Percentiles rank a stretch among this genome's conserved stretches.
Conservation (phyloP, 1,284 basidiomycete species). For the Coniferiporia weirii region DNA sequence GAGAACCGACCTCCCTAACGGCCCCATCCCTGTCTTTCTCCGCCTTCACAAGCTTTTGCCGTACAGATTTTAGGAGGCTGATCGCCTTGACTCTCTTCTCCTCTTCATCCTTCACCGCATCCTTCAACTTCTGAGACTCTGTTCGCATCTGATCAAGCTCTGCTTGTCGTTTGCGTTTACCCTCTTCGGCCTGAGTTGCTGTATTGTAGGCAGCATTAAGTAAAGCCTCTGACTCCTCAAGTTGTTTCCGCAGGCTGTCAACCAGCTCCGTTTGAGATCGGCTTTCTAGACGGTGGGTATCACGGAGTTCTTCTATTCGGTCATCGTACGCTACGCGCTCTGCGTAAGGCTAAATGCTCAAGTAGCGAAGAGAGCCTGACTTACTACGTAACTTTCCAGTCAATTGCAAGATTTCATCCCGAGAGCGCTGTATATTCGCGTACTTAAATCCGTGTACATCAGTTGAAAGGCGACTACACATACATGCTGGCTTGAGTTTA, state of each 20-base stretch:
- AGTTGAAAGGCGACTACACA: slow-evolving; percentile 19
- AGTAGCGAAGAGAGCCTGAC: slow-evolving; percentile 24
- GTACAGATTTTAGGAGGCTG: slow-evolving; percentile 78
- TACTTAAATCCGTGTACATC: background rate
- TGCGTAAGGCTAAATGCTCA: background rate
- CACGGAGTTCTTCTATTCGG: slow-evolving; percentile 76
- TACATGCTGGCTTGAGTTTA: slow-evolving; percentile 68
- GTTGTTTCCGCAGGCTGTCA: slow-evolving; percentile 61
- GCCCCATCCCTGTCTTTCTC: slow-evolving; percentile 88
- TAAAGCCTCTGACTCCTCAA: slow-evolving; percentile 65
- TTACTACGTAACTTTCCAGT: slow-evolving; percentile 67
- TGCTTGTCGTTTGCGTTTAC: slow-evolving; percentile 41
- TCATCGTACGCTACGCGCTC: slow-evolving; percentile 69
- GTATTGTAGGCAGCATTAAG: slow-evolving; percentile 50
- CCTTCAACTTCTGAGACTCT: slow-evolving; percentile 60
- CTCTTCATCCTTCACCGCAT: slow-evolving; percentile 81
- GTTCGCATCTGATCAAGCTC: slow-evolving; percentile 52
- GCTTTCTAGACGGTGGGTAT: slow-evolving; percentile 75
- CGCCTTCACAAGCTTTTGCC: slow-evolving; percentile 86
- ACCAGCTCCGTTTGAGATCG: slow-evolving; percentile 72
- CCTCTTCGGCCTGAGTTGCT: slow-evolving; percentile 41
- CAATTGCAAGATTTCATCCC: slow-evolving; percentile 70
- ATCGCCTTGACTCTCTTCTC: slow-evolving; percentile 95
- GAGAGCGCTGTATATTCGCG: slow-evolving; percentile 45
- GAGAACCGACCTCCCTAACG: slow-evolving; percentile 44